Evolutionary conservation across 805 yeast genomes (phyloP).

Genomic region (Lachancea cidri): DNA sequence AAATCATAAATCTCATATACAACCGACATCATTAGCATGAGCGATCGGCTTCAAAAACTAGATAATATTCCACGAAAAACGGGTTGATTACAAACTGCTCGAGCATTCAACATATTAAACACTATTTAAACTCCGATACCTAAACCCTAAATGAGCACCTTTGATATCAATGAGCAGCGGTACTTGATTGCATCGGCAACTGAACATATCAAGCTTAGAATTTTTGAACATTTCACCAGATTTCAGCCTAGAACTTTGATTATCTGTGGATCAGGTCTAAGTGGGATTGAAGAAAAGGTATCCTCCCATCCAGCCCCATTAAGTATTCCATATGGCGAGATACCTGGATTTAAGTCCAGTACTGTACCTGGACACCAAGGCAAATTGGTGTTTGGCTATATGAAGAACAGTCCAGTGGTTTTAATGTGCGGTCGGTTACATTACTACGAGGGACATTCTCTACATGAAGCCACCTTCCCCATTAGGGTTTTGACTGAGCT

Average conservation of each 20-base stretch:
- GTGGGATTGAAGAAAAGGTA: slow-evolving; percentile 64
- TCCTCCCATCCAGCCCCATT: slow-evolving; percentile 36
- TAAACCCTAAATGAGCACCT: slow-evolving; percentile 9
- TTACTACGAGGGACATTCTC: slow-evolving; percentile 86
- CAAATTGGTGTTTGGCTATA: slow-evolving; percentile 67
- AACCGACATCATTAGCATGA: too few relatives aligned
- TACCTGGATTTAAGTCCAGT: slow-evolving; percentile 76
- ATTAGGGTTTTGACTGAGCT: slow-evolving; percentile 65
- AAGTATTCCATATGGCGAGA: slow-evolving; percentile 55
- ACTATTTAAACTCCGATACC: neutral
- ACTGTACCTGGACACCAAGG: slow-evolving; percentile 94
- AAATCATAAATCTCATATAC: too few relatives aligned
- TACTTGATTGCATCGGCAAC: slow-evolving; percentile 14
- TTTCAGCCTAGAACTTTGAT: slow-evolving; percentile 59
- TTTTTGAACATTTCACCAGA: slow-evolving; percentile 14
- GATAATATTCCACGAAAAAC: too few relatives aligned
- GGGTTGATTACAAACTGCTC: too few relatives aligned
- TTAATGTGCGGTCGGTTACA: slow-evolving; percentile 94
- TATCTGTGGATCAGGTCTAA: slow-evolving; percentile 93
- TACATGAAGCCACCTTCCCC: slow-evolving; percentile 80
- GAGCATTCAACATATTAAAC: neutral
- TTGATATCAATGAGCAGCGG: slow-evolving; percentile 17
- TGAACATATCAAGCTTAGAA: slow-evolving; percentile 12
- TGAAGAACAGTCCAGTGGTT: slow-evolving; percentile 72
- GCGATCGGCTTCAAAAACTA: too few relatives aligned